Percentiles rank a stretch among this genome's conserved stretches.
These are phyloP conservation scores for Chaetomiaceae sp. DNA, from an alignment of 2,329 filamentous ascomycete species.

Conservation along the genomic window DNA sequence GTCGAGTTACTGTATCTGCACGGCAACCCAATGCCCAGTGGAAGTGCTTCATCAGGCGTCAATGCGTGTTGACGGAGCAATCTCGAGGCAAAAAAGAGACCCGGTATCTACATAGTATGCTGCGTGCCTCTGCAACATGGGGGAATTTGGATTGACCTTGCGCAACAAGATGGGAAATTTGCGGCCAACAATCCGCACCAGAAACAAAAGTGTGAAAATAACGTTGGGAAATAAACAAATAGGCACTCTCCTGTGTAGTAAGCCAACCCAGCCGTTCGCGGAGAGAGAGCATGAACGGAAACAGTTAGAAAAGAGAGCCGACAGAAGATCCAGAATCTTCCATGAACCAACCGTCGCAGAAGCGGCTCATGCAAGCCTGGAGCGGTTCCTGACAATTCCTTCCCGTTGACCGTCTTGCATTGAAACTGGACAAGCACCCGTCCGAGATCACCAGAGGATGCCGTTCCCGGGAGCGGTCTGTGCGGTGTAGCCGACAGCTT, in stretches of 20 bases:
- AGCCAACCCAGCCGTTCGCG: no score
- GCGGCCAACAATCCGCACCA: no score
- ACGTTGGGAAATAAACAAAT: no score
- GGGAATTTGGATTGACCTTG: background rate
- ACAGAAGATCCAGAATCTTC: background rate
- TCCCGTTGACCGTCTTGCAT: background rate
- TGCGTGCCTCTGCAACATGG: no score
- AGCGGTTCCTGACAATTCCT: background rate
- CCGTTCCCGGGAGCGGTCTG: background rate
- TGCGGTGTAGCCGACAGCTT: background rate
- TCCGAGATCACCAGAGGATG: background rate
- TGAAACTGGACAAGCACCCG: background rate
- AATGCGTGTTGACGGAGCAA: conserved; percentile 15
- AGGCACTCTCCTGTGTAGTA: no score
- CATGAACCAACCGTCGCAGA: background rate
- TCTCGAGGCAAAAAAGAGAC: background rate
- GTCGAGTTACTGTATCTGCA: conserved; percentile 18
- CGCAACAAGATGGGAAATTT: background rate
- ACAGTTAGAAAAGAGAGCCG: background rate
- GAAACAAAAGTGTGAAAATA: no score
- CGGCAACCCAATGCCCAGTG: conserved; percentile 8
- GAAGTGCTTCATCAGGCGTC: conserved; percentile 17
- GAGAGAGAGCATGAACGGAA: background rate
- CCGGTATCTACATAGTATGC: no score
- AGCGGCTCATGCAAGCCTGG: background rate